These are phyloP conservation scores for Naganishia onofrii DNA, from an alignment of 768 basidiomycete species.

Conservation along the genomic window DNA sequence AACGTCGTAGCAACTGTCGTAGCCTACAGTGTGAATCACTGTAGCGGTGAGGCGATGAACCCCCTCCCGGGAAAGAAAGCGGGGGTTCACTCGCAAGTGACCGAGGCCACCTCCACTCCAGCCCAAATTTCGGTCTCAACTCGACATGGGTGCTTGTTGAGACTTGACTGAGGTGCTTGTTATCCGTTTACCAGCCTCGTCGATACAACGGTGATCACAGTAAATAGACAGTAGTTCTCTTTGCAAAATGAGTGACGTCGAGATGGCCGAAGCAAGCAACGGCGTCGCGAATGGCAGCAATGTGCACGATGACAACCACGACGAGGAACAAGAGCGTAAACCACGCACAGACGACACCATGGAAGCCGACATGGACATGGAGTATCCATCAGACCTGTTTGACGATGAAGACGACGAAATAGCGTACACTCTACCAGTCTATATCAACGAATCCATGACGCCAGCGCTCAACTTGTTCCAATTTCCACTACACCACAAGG, in stretches of 20 bases:
- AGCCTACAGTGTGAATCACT: too few relatives aligned
- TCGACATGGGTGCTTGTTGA: too few relatives aligned
- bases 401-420: conserved; percentile 37
- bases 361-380: background rate
- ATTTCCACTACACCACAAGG: conserved; percentile 45
- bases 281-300: background rate
- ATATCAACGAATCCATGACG: conserved; percentile 43
- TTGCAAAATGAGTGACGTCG: background rate
- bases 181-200: background rate
- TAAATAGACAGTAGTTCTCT: too few relatives aligned
- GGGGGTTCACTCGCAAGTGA: background rate
- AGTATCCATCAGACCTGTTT: conserved; percentile 6
- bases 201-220: background rate
- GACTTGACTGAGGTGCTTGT: too few relatives aligned
- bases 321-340: background rate
- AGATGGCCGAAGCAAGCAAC: background rate
- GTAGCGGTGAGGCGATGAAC: background rate
- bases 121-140: conserved; percentile 19
- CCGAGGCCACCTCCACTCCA: conserved; percentile 14
- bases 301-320: background rate
- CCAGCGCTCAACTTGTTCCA: conserved; percentile 50
- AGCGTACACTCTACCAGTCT: conserved; percentile 47
- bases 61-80: background rate
- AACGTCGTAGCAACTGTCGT: too few relatives aligned
- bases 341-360: background rate